These are phyloP conservation scores for Populus tomentosa DNA, from an alignment of 441 rosid genomes.

Conservation along the genomic window DNA sequence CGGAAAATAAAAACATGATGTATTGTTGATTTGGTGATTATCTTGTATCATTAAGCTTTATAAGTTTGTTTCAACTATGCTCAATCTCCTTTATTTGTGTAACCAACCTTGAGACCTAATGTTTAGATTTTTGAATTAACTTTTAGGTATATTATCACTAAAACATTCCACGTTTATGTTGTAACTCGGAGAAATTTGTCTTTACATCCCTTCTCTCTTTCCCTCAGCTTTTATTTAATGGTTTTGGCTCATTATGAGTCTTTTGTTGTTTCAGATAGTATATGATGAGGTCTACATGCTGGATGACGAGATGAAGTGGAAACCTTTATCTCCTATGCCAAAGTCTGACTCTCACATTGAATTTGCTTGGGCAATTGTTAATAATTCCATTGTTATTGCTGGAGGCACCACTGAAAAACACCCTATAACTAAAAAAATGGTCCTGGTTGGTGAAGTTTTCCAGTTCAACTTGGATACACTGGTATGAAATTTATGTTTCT, in stretches of 20 bases:
- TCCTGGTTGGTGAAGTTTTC: constrained; percentile 77
- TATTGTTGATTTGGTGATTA: not conserved
- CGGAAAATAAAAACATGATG: not conserved
- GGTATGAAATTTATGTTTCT: constrained; percentile 41
- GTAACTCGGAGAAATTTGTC: not conserved
- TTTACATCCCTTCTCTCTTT: constrained; percentile 2
- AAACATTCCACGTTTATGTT: not conserved
- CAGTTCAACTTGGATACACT: constrained; percentile 66
- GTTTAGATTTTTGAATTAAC: no score
- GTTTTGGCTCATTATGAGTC: not conserved
- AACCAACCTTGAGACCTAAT: not conserved
- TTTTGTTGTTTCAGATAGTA: constrained; percentile 53
- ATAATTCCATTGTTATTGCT: constrained; percentile 70
- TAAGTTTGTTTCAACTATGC: not conserved
- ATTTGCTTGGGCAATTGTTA: constrained; percentile 83
- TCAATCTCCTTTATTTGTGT: not conserved
- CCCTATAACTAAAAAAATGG: constrained; percentile 83
- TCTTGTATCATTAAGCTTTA: not conserved
- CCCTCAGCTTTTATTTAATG: not conserved
- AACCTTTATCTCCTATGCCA: constrained; percentile 71
- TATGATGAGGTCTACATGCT: constrained; percentile 81
- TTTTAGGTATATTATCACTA: not conserved
- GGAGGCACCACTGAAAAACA: constrained; percentile 99
- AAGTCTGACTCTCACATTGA: constrained; percentile 95
- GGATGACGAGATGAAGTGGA: constrained; percentile 92